phyloP scores from a whole-genome alignment of 1,284 basidiomycete genomes.

The Apiotrichum siamense region DNA sequence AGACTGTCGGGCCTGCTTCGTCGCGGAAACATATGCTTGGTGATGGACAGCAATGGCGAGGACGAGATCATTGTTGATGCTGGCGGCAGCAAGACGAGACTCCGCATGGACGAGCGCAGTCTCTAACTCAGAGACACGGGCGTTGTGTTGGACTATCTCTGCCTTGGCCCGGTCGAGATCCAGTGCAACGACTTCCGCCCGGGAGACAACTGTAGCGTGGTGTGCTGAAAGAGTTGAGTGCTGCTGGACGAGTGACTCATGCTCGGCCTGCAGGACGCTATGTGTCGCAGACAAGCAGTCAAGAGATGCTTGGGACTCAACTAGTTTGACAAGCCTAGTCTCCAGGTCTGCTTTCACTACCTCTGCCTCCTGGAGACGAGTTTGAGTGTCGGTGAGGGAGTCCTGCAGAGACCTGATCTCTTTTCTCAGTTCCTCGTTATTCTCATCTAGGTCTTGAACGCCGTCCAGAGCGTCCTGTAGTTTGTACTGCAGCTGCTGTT shows the following conservation, averaged over 20 bases:
- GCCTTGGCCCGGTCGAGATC: background rate
- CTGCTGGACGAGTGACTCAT: background rate
- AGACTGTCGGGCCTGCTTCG: background rate
- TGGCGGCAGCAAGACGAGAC: background rate
- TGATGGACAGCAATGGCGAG: conserved; percentile 10
- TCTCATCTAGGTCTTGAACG: conserved; percentile 1
- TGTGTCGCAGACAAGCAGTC: background rate
- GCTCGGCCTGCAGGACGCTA: background rate
- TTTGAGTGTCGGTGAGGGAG: background rate
- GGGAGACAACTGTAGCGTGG: background rate
- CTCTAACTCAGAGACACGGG: background rate
- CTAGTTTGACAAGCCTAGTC: background rate
- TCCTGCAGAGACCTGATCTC: background rate
- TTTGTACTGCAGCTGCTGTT: conserved; percentile 6
- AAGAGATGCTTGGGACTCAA: background rate
- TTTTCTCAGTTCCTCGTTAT: background rate
- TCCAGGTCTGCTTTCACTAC: background rate
- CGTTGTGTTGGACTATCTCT: background rate
- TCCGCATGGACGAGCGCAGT: background rate
- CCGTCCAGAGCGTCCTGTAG: conserved; percentile 5
- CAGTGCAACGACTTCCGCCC: background rate
- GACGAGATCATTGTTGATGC: background rate
- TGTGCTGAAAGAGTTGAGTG: conserved; percentile 1
- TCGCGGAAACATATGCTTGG: background rate
- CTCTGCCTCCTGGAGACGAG: background rate